A percentile compares a stretch with the other conserved stretches of the same genome.
Evolutionary conservation across 164 flowering plant species (phyloP).

Genomic region (Malania oleifera): DNA sequence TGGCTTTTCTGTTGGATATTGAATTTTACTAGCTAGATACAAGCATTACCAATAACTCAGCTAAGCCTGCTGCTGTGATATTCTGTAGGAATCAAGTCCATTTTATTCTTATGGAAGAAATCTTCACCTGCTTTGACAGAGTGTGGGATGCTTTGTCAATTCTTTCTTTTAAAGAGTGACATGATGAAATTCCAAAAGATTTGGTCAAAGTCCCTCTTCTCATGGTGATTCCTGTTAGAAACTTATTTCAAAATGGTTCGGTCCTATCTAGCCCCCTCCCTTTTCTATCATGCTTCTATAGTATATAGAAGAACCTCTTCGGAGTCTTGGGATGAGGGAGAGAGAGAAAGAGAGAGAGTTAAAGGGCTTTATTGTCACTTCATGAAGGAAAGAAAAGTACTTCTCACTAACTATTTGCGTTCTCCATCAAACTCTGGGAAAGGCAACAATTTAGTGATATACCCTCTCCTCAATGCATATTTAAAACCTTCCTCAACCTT

Average conservation of each 20-base stretch:
- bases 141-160: constrained; percentile 27
- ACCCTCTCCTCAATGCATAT: constrained; percentile 18
- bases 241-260: constrained; percentile 18
- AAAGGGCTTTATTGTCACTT: constrained; percentile 12
- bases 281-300: constrained; percentile 21
- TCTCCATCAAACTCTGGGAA: constrained; percentile 17
- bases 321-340: constrained; percentile 17
- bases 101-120: constrained; percentile 19
- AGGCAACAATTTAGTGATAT: constrained; percentile 16
- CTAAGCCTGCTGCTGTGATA: constrained; percentile 2
- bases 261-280: constrained; percentile 13
- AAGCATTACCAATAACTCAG: neutral
- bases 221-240: constrained; percentile 28
- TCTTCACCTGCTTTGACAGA: constrained; percentile 29
- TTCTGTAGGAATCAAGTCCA: constrained; percentile 24
- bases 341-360: neutral
- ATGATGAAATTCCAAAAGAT: constrained; percentile 26
- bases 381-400: constrained; percentile 2
- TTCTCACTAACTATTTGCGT: constrained; percentile 12
- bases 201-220: constrained; percentile 28
- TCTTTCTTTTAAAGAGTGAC: constrained; percentile 24
- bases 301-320: constrained; percentile 8
- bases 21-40: too few species aligned
- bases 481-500: constrained; percentile 19
- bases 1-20: too few species aligned